Evolutionary conservation across 1,284 basidiomycete species (phyloP), one percentile per base, ranked within the genome.

Genomic region (Cryptococcus amylolentus): DNA sequence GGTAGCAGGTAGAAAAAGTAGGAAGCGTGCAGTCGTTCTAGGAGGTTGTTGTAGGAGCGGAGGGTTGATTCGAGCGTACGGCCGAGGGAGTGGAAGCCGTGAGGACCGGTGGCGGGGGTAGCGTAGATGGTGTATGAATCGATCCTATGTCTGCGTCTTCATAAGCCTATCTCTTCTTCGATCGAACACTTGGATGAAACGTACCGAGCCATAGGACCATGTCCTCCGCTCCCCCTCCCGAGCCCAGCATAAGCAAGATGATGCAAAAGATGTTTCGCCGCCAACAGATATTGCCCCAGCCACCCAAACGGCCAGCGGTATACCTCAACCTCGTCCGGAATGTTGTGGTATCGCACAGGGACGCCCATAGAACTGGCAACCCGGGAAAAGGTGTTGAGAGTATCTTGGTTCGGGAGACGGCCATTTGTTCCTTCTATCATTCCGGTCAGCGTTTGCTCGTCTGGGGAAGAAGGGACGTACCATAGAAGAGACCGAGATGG

Each of bases 1-100:
- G 88, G 84, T 57, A 94, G 79, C 57, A 97, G 81, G 78, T 93
- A 97, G 78, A 97, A 92, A 80, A 96, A 95, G 78, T 94, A 93
- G 1, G 91, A 94, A 5, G 93, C 92, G 73, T 97, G 93, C 23
- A 97, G 84, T 13, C 93, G 85, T 71, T 97, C 93, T 12, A 96
- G 82, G 7, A 96, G 82, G 71, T 97, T 97, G 77, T 95, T 96
- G 71, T 86, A 84, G 9, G 91, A 90, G 55, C 93, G 84, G 38
- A 95, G 79, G 12, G 88, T 87, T 1, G 89, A 91, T 77, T 97
- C 94, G 43, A 94, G 70, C 42, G 86, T 81, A 44, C 89, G 91
- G 61, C 95, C 95, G 20, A 99, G 81, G 1, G 91, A 85, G 78
- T 91, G 86, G 76, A 98, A 98, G 0, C 96, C 96, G 74, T 97